Conservation (phyloP, 1,284 basidiomycete genomes). For the Irpex lacteus region DNA sequence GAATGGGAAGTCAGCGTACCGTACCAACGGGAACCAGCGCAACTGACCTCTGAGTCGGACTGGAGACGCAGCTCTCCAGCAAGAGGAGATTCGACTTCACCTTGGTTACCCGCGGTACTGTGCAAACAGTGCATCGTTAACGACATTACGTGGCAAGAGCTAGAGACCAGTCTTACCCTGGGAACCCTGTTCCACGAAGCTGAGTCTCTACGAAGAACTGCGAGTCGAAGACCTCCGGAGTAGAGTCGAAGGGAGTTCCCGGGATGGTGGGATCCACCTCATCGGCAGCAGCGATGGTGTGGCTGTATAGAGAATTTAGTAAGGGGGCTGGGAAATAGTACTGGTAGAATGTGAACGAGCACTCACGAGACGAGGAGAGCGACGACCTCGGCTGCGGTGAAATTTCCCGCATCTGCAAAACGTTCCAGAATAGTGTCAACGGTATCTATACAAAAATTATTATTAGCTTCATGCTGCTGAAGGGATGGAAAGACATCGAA, state of each 20-base stretch:
- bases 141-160: background rate
- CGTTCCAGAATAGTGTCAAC: constrained; percentile 10
- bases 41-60: constrained; percentile 26
- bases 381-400: constrained; percentile 27
- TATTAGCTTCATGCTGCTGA: background rate
- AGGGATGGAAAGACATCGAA: no score
- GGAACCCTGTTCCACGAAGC: constrained; percentile 32
- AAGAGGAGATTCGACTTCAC: constrained; percentile 29
- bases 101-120: constrained; percentile 23
- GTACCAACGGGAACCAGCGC: background rate
- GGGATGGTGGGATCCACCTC: constrained; percentile 24
- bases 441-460: background rate
- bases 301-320: constrained; percentile 11
- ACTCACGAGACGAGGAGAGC: constrained; percentile 26
- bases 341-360: constrained; percentile 6
- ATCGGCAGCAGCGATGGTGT: constrained; percentile 27
- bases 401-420: constrained; percentile 15
- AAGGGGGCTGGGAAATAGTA: background rate
- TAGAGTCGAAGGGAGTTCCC: constrained; percentile 30
- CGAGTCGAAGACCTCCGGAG: constrained; percentile 33
- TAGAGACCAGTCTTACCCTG: constrained; percentile 11
- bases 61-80: constrained; percentile 33
- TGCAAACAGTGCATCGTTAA: background rate
- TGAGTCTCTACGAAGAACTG: constrained; percentile 40
- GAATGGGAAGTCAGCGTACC: background rate